phyloP scores from a whole-genome alignment of 768 basidiomycete genomes.

The Grammothele lineata region DNA sequence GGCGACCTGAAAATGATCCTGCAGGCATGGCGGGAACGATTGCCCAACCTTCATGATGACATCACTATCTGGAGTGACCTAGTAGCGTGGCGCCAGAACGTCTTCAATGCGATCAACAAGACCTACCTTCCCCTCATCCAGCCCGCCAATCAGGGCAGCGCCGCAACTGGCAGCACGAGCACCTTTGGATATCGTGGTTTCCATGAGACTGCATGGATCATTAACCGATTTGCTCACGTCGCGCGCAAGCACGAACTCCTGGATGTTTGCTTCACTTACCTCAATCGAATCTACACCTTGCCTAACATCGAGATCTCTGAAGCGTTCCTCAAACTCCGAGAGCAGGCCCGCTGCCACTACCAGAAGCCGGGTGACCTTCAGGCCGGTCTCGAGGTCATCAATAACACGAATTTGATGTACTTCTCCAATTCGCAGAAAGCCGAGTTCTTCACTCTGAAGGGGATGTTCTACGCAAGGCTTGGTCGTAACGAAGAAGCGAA shows the following conservation, averaged over 20 bases:
- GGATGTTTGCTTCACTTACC: constrained; percentile 90
- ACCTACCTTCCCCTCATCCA: constrained; percentile 89
- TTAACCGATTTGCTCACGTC: constrained; percentile 98
- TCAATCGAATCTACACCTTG: constrained; percentile 97
- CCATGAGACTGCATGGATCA: constrained; percentile 99
- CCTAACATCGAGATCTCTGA: constrained; percentile 99
- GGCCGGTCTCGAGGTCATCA: constrained; percentile 96
- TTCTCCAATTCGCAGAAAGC: constrained; percentile 94
- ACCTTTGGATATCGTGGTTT: constrained; percentile 94
- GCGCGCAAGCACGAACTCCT: constrained; percentile 95
- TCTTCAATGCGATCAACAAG: constrained; percentile 96
- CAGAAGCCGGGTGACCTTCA: constrained; percentile 91
- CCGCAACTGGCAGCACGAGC: constrained; percentile 55
- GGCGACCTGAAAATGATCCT: constrained; percentile 95
- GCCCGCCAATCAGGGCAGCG: constrained; percentile 42
- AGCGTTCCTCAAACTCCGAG: constrained; percentile 96
- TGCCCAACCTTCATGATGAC: constrained; percentile 95
- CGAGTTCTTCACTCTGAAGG: constrained; percentile 97
- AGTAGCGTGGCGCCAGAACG: constrained; percentile 98
- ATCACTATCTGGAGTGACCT: constrained; percentile 99
- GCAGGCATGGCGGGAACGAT: constrained; percentile 93
- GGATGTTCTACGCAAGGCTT: constrained; percentile 93
- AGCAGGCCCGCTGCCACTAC: constrained; percentile 98
- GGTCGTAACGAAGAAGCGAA: constrained; percentile 88
- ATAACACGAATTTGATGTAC: constrained; percentile 98